Evolutionary conservation across 2,329 filamentous ascomycete species (phyloP).

Genomic region (Teratosphaeria viscida): DNA sequence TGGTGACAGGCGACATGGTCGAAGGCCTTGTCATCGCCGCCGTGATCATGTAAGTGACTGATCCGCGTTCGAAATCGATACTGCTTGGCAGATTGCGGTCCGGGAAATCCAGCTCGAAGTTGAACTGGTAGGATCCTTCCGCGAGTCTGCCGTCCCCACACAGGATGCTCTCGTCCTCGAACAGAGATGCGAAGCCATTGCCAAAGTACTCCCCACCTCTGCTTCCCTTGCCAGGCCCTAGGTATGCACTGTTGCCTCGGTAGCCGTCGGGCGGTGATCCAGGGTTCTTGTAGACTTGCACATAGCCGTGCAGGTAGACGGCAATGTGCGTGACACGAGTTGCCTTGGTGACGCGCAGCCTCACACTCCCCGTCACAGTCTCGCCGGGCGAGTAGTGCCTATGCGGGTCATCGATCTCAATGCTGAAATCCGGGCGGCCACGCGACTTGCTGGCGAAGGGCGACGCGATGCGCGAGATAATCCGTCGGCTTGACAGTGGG

Average conservation of each 20-base stretch:
- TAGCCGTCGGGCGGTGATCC: conserved; percentile 49
- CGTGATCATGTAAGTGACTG: conserved; percentile 82
- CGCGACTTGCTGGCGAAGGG: conserved; percentile 48
- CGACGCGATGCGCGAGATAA: conserved; percentile 46
- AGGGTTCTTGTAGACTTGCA: conserved; percentile 64
- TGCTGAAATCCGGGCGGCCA: conserved; percentile 66
- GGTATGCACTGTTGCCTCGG: conserved; percentile 37
- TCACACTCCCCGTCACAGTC: conserved; percentile 60
- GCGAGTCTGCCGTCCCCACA: conserved; percentile 69
- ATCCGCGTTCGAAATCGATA: conserved; percentile 92
- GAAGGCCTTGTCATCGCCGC: conserved; percentile 83
- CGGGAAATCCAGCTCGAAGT: conserved; percentile 63
- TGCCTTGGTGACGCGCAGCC: conserved; percentile 63
- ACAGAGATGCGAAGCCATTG: conserved; percentile 69
- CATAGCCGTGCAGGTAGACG: conserved; percentile 66
- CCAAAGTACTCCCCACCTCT: conserved; percentile 51
- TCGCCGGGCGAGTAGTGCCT: conserved; percentile 67
- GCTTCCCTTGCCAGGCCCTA: conserved; percentile 45
- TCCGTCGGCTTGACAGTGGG: conserved; percentile 19
- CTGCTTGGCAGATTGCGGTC: conserved; percentile 69
- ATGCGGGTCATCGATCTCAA: conserved; percentile 66
- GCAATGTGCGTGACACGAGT: conserved; percentile 70
- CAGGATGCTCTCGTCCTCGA: conserved; percentile 70
- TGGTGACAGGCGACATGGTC: conserved; percentile 68
- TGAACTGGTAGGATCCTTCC: conserved; percentile 67